Evolutionary conservation across 495 filamentous ascomycete genomes (phyloP).

Genomic region (Physcia stellaris): DNA sequence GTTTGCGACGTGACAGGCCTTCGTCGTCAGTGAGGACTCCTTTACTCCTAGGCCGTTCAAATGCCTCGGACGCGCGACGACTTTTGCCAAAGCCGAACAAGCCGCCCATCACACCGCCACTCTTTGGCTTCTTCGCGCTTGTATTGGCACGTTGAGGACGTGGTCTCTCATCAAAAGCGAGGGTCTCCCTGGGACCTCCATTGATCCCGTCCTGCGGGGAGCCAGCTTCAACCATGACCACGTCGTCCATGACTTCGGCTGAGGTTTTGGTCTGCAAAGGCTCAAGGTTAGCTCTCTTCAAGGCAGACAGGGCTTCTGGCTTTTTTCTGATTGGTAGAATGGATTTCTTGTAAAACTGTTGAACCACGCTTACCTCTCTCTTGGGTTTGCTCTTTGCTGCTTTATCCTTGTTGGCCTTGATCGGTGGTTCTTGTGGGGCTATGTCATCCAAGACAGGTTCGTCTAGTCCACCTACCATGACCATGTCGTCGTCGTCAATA

Average conservation of each 20-base stretch:
- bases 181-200: conserved; percentile 42
- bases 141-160: conserved; percentile 31
- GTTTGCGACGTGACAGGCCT: conserved; percentile 13
- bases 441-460: conserved; percentile 24
- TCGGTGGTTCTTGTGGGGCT: conserved; percentile 2
- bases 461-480: conserved; percentile 40
- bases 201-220: conserved; percentile 24
- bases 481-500: conserved; percentile 44
- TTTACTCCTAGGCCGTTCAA: conserved; percentile 11
- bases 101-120: conserved; percentile 33
- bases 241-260: conserved; percentile 27
- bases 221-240: conserved; percentile 34
- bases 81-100: conserved; percentile 31
- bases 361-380: conserved; percentile 19
- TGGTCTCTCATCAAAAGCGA: conserved; percentile 69
- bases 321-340: conserved; percentile 7
- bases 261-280: conserved; percentile 12
- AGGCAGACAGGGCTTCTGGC: neutral
- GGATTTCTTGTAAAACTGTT: neutral
- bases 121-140: conserved; percentile 31
- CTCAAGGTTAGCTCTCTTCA: neutral
- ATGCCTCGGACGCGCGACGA: conserved; percentile 9
- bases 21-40: conserved; percentile 12
- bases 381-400: conserved; percentile 26
- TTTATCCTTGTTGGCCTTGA: conserved; percentile 22